These are phyloP conservation scores for Colletotrichum tropicicola DNA, from an alignment of 2,329 filamentous ascomycete genomes.

Conservation along the genomic window DNA sequence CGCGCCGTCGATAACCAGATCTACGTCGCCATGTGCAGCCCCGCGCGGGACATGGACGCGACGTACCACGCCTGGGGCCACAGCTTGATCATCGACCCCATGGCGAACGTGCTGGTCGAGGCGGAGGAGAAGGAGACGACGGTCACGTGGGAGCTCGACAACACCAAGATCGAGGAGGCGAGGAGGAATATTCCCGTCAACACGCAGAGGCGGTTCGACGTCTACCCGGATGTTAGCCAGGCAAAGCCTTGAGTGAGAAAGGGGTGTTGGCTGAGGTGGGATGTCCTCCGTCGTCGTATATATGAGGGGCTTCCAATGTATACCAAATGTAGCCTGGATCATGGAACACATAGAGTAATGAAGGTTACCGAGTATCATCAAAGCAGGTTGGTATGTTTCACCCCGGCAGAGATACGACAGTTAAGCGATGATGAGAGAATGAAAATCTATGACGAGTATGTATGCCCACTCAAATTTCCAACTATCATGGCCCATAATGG, in stretches of 20 bases:
- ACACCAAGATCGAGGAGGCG: constrained; percentile 75
- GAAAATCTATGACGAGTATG: too few relatives aligned
- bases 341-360: not conserved
- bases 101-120: constrained; percentile 83
- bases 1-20: constrained; percentile 93
- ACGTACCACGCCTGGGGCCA: constrained; percentile 93
- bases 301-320: not conserved
- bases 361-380: not conserved
- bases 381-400: too few relatives aligned
- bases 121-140: constrained; percentile 81
- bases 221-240: constrained; percentile 87
- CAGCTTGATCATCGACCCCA: constrained; percentile 86
- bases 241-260: not conserved
- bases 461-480: too few relatives aligned
- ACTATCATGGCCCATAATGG: too few relatives aligned
- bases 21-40: constrained; percentile 92
- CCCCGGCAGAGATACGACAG: too few relatives aligned
- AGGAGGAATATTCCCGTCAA: constrained; percentile 86
- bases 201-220: constrained; percentile 89
- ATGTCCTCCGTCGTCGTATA: not conserved
- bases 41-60: constrained; percentile 80
- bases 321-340: not conserved
- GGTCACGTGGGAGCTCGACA: constrained; percentile 76
- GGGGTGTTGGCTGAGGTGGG: not conserved
- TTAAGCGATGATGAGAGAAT: too few relatives aligned